These are phyloP conservation scores for Cutaneotrichosporon sp. DNA, from an alignment of 1,284 basidiomycete species.

Conservation along the genomic window DNA sequence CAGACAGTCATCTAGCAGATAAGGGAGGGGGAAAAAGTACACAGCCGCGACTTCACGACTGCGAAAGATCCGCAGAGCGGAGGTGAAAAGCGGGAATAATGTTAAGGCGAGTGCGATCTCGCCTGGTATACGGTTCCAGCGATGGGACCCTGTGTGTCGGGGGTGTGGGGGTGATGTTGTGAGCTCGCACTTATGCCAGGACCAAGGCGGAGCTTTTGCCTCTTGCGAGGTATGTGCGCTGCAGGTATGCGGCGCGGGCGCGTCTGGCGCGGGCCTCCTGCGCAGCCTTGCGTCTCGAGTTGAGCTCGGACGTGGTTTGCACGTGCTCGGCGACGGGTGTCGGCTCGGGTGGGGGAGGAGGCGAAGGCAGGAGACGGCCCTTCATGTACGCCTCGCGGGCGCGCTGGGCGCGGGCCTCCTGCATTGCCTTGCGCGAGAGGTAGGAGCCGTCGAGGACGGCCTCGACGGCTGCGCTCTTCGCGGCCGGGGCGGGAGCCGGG, in stretches of 20 bases:
- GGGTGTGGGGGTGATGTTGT: background rate
- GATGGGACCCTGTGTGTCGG: background rate
- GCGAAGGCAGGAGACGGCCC: background rate
- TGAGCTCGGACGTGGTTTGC: no score
- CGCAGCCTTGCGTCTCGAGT: background rate
- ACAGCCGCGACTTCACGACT: background rate
- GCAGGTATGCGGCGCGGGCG: background rate
- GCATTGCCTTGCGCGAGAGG: background rate
- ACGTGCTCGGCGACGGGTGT: background rate
- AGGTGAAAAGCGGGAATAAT: background rate
- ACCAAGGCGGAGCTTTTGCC: background rate
- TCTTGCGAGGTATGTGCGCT: background rate
- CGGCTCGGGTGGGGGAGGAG: background rate
- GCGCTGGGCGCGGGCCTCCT: background rate
- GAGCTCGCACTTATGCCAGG: background rate
- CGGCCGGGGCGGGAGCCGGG: background rate
- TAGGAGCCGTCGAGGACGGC: background rate
- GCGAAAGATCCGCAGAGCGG: background rate
- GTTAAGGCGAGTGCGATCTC: background rate
- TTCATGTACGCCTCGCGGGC: background rate
- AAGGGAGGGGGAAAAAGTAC: background rate
- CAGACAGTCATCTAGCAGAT: background rate
- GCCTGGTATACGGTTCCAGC: background rate
- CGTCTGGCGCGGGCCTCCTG: background rate
- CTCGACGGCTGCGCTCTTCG: background rate